Evolutionary conservation across 306 rosid species (phyloP).

Genomic region (Trifolium subterraneum): DNA sequence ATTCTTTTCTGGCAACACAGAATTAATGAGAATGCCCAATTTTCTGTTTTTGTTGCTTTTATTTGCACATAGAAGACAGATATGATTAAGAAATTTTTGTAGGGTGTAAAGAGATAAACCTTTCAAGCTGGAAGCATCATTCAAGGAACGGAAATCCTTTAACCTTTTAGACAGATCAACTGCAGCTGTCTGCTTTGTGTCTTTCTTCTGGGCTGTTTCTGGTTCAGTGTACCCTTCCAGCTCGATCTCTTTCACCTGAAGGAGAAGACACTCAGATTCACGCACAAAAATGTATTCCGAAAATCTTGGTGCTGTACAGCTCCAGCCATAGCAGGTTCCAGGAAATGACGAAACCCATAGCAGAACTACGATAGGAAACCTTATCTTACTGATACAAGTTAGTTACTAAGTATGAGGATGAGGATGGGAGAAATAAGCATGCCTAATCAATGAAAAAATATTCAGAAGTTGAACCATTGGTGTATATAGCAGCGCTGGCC

Average conservation of each 20-base stretch:
- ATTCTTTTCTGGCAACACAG: background rate
- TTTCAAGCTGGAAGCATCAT: conserved; percentile 89
- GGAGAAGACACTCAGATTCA: conserved; percentile 35
- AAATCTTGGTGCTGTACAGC: background rate
- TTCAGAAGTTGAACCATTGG: background rate
- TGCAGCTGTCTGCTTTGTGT: conserved; percentile 79
- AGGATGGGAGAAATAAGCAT: background rate
- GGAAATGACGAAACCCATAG: background rate
- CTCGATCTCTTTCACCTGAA: conserved; percentile 89
- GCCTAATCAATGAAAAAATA: background rate
- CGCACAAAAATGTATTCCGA: background rate
- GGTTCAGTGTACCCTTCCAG: conserved; percentile 71
- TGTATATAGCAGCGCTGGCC: background rate
- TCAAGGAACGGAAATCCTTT: conserved; percentile 77
- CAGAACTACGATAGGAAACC: background rate
- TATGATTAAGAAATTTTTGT: conserved; percentile 2
- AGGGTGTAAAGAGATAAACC: conserved; percentile 52
- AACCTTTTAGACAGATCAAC: conserved; percentile 92
- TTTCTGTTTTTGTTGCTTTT: conserved; percentile 6
- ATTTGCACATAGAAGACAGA: conserved; percentile 9
- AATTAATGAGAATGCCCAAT: conserved; percentile 25
- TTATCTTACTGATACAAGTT: background rate
- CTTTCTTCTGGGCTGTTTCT: conserved; percentile 64
- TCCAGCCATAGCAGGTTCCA: background rate
- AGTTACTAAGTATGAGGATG: background rate